Percentiles rank a stretch among this genome's conserved stretches.
These are phyloP conservation scores for Samsoniella hepiali DNA, from an alignment of 2,329 filamentous ascomycete genomes.

Conservation along the genomic window DNA sequence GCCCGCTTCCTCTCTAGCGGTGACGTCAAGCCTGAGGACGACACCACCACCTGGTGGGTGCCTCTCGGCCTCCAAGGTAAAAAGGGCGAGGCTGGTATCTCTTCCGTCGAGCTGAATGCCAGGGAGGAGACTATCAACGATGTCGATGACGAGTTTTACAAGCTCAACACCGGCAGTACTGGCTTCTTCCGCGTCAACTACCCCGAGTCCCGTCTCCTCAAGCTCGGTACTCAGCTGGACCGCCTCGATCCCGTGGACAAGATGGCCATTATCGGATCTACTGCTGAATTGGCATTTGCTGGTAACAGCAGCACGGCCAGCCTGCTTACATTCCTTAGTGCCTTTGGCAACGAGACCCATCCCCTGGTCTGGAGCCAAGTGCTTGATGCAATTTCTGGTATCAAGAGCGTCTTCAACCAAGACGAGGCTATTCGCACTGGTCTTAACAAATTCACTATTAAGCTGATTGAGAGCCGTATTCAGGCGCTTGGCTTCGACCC, in stretches of 20 bases:
- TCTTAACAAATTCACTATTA: slow-evolving; percentile 74
- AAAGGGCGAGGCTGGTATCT: slow-evolving; percentile 57
- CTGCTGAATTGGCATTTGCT: slow-evolving; percentile 82
- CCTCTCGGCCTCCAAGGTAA: slow-evolving; percentile 83
- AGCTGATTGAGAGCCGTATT: slow-evolving; percentile 70
- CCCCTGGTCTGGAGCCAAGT: slow-evolving; percentile 90
- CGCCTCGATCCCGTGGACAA: slow-evolving; percentile 82
- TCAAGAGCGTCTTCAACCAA: slow-evolving; percentile 82
- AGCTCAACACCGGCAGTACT: slow-evolving; percentile 84
- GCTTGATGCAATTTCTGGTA: slow-evolving; percentile 67
- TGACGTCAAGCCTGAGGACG: slow-evolving; percentile 86
- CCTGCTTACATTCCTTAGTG: slow-evolving; percentile 77
- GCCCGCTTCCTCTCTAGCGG: slow-evolving; percentile 88
- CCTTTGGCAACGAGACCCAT: slow-evolving; percentile 77
- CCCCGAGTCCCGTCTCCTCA: slow-evolving; percentile 74
- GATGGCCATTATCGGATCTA: slow-evolving; percentile 87
- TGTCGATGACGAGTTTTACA: slow-evolving; percentile 80
- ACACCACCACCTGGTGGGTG: slow-evolving; percentile 93
- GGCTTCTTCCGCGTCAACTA: slow-evolving; percentile 94
- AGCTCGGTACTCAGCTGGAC: slow-evolving; percentile 73
- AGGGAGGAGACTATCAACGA: slow-evolving; percentile 76
- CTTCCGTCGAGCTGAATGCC: slow-evolving; percentile 65
- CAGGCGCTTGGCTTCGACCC: slow-evolving; percentile 86
- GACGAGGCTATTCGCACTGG: slow-evolving; percentile 69
- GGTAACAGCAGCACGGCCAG: slow-evolving; percentile 80